Evolutionary conservation across 2,329 filamentous ascomycete genomes (phyloP), one percentile per base, ranked within the genome.

Genomic region (Colletotrichum costaricense): DNA sequence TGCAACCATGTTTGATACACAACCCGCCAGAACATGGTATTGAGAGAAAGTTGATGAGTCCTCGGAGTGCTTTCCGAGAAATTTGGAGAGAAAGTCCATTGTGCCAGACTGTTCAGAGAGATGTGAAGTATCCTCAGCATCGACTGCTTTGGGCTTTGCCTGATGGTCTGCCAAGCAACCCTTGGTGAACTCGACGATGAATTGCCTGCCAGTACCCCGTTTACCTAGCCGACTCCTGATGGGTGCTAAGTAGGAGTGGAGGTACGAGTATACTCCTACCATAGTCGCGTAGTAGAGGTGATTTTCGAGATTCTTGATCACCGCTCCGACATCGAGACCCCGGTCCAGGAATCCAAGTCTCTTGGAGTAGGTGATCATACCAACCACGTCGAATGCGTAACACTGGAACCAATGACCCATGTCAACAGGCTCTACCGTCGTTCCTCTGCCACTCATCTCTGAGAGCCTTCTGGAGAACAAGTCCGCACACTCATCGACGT

Each of bases 341-440:
- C 75, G 69, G 22, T 88, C 85, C 0, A 89, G 78, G 64, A 88
- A 87, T 0, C 86, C 87, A 76, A 84, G 83, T 0, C 78, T 75
- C 4, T 76, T 77, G 19, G 78, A 81, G 58, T 79, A 79, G 0
- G 86, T 88, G 28, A 90, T 87, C 46, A 85, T 82, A 1, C 87
- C 87, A 42, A 90, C 88, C 1, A 89, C 86, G 60, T 89, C 86
- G 56, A 87, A 86, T 0, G 85, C 85, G 67, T 84, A 88, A 74
- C 81, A 87, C 73, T 87, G 86, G 24, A 87, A 78, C 82, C 84
- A 86, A 58, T 83, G 79, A 0, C 77, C 77, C 55, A 87, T 74
- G 73, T 89, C 80, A 4, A 88, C 76, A 0, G 72, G 67, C 5
- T 78, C 19, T 19, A 0, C 76, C 76, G 0, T 19, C 16, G 8